Base-by-base conservation (phyloP, 225 moss, liverwort and hornwort species). In the Anthoceros angustus region DNA sequence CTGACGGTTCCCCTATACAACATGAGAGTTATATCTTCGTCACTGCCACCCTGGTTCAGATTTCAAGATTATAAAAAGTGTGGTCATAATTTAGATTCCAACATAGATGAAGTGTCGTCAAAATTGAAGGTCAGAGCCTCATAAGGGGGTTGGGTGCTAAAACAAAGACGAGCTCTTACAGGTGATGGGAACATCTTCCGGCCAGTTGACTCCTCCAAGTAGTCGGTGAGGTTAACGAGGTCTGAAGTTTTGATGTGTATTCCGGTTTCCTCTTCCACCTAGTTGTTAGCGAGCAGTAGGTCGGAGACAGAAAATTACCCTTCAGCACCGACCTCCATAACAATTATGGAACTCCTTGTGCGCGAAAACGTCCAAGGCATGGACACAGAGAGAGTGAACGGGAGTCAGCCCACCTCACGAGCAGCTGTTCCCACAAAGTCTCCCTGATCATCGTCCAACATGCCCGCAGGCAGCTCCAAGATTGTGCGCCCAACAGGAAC, bases 191-290 rank as follows among this genome's bases (percentile, higher is more conserved):
- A 82, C 87, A 98, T 89, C 73, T 80, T 92, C 61, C 85, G 77
- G 45, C 98, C 92, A 65, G 92, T 89, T 61, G 88, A 87, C 71
- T 86, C 81, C 15, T 92, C 86, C 75, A 98, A 72, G 69, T 92
- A 70, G 64, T 84, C 87, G 24, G 92, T 98, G 43, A 98, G 79
- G 71, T 87, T 89, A 42, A 98, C 74, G 45, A 98, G 68, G 75
- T 98, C 86, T 68, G 87, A 80, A 41, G 79, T 69, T 70, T 76
- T 84, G 24, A 98, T 72, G 64, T 76, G 82, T 26, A 98, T 92
- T 70, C 98, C 98, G 18, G 81, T 92, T 77, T 98, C 98, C 83
- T 98, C 87, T 72, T 87, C 81, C 45, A 98, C 85, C 92, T 94
- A 76, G 69, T 68, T 72, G 41, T 14, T 14, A 32, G 39, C 20